Conservation (phyloP, 2,329 filamentous ascomycete species). For the Hypocrella siamensis region DNA sequence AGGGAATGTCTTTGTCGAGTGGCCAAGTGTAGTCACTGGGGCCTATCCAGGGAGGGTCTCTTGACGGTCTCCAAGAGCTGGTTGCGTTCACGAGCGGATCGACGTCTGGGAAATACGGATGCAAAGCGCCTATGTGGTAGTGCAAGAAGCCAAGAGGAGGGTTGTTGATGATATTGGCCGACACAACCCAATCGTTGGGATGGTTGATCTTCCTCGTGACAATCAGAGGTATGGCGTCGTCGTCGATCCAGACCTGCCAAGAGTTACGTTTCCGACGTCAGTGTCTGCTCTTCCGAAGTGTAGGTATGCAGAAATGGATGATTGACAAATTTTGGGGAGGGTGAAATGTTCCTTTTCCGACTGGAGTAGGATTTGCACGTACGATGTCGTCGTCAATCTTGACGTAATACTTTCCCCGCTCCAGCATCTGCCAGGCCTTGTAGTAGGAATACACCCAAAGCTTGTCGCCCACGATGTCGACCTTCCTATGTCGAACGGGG, state of each 20-base stretch:
- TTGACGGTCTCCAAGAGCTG: not conserved
- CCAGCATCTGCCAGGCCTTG: conserved; percentile 1
- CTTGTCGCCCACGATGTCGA: not conserved
- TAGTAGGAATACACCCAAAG: not conserved
- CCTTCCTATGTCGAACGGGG: not conserved
- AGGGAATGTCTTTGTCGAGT: not conserved
- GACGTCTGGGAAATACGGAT: not conserved
- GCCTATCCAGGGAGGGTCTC: not conserved
- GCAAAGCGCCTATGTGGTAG: not conserved
- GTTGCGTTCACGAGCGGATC: not conserved
- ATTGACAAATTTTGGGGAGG: no score
- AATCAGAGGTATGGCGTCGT: not conserved
- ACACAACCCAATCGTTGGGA: not conserved
- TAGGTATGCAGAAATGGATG: no score
- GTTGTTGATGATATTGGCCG: conserved; percentile 1
- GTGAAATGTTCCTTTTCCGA: no score
- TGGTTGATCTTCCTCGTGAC: not conserved
- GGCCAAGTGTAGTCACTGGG: not conserved
- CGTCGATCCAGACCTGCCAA: not conserved
- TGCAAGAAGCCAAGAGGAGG: conserved; percentile 1
- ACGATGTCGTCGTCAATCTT: conserved; percentile 2
- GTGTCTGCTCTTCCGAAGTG: no score
- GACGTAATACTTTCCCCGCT: conserved; percentile 1
- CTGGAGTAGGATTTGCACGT: no score
- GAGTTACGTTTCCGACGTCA: not conserved